A percentile compares a stretch with the other conserved stretches of the same genome.
These are phyloP conservation scores for Kalanchoe fedtschenkoi DNA, from an alignment of 164 flowering plant species.

Conservation along the genomic window DNA sequence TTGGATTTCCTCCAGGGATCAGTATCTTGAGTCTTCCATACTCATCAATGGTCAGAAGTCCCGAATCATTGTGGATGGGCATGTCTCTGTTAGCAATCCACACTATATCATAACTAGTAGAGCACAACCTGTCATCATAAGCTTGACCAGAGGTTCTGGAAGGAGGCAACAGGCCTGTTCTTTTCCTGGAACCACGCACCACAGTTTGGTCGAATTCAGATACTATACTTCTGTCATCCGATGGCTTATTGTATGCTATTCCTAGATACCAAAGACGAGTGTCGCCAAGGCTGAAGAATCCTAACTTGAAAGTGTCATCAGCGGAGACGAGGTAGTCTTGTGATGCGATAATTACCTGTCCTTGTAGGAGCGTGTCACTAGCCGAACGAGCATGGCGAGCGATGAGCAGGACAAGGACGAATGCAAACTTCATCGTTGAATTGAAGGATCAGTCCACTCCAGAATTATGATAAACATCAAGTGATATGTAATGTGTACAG, in stretches of 20 bases:
- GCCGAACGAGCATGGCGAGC: not conserved
- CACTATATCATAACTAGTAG: not conserved
- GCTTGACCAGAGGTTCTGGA: too few relatives aligned
- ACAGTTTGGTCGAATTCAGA: too few relatives aligned
- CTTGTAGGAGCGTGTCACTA: not conserved
- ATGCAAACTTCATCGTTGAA: not conserved
- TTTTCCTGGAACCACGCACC: too few relatives aligned
- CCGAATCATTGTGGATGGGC: not conserved
- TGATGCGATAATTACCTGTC: not conserved
- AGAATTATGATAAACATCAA: not conserved
- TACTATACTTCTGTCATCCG: not conserved
- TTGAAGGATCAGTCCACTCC: not conserved
- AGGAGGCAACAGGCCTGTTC: too few relatives aligned
- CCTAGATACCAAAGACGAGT: not conserved
- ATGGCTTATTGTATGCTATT: slow-evolving; percentile 1
- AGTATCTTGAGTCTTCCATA: not conserved
- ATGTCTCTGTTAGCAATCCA: not conserved
- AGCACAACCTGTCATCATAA: not conserved
- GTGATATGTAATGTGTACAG: not conserved
- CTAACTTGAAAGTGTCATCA: not conserved
- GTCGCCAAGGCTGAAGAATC: not conserved
- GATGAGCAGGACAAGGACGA: not conserved
- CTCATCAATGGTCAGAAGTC: not conserved
- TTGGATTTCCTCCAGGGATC: not conserved
- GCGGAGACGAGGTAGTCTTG: not conserved